These are phyloP conservation scores for Lentinula aciculospora DNA, from an alignment of 768 basidiomycete genomes.

Conservation along the genomic window DNA sequence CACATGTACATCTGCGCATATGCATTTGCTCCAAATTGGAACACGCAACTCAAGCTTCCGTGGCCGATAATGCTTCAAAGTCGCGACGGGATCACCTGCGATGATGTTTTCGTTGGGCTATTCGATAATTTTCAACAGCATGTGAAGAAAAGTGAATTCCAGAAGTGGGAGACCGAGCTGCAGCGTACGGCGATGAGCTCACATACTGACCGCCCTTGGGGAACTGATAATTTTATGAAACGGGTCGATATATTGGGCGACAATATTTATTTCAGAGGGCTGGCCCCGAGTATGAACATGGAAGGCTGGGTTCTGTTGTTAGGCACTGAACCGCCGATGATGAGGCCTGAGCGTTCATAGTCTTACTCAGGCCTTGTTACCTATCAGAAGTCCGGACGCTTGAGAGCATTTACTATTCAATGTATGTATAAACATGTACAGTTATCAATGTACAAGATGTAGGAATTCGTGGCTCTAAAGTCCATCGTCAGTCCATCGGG, in stretches of 20 bases:
- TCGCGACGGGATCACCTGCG: constrained; percentile 37
- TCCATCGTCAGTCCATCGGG: background rate
- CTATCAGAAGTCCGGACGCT: too few relatives aligned
- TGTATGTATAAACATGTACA: too few relatives aligned
- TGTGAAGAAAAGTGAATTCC: constrained; percentile 28
- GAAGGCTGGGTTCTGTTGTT: constrained; percentile 37
- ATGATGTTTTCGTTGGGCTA: constrained; percentile 46
- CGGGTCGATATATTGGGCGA: constrained; percentile 46
- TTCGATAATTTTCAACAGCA: constrained; percentile 35
- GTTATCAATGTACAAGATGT: background rate
- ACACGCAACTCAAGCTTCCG: constrained; percentile 24
- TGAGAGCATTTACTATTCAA: too few relatives aligned
- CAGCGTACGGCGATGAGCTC: constrained; percentile 26
- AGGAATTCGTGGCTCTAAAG: background rate
- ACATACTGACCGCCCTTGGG: constrained; percentile 18
- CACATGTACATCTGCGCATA: constrained; percentile 50
- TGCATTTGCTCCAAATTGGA: constrained; percentile 35
- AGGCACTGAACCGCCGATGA: constrained; percentile 4
- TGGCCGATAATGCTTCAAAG: constrained; percentile 54
- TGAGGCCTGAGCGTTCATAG: too few relatives aligned
- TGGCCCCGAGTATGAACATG: constrained; percentile 43
- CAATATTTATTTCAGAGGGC: constrained; percentile 42
- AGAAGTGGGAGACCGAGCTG: constrained; percentile 26
- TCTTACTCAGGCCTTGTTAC: too few relatives aligned
- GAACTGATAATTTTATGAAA: constrained; percentile 22